Base-by-base conservation (phyloP, 2,329 filamentous ascomycete genomes). In the Endoconidiophora laricicola region DNA sequence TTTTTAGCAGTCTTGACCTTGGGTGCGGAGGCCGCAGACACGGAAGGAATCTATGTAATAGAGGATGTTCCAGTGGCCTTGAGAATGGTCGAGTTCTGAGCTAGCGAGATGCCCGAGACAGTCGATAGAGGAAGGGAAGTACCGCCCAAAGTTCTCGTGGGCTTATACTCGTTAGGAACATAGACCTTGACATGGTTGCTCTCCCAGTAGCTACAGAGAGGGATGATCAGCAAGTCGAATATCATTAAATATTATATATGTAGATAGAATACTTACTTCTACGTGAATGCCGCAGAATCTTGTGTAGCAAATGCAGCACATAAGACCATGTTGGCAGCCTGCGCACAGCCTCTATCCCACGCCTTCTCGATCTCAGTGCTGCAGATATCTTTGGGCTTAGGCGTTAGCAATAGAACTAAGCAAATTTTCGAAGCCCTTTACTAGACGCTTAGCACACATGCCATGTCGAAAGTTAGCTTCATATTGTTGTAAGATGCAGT, bases 391-490 rank as follows among this genome's bases (percentile, higher is more conserved):
- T 33, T 33, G 9, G 7, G 9, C 12, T 42, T 4, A 16, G 52
- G 18, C 52, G 33, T 54, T 42, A 49, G 39, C 40, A 44, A n/a
- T 6, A 23, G 20, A 4, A 41, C 14, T n/a, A 39, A 29, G 4
- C 38, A 23, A 46, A 2, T 9, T 6, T 2, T 6, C 4, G 1
- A 5, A 1, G 3, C 9, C 3, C 6, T 14, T 6, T 5, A 2
- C 3, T 16, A 26, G 7, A 10, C 2, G 18, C 10, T 10, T 10
- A 33, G n/a, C 14, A 7, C 12, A 58, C 62, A 58, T 45, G 71
- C 69, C 41, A 78, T 87, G 59, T 86, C 79, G 57, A 87, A 73
- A 39, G 85, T 78, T 51, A 93, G 74, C 56, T 76, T 77, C 69
- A 88, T 74, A 47, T 81, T 68, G 48, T 68, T 71, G 63, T 90